A percentile compares a stretch with the other conserved stretches of the same genome.
Conservation (phyloP, 2,329 filamentous ascomycete species). For the Byssoonygena ceratinophila region DNA sequence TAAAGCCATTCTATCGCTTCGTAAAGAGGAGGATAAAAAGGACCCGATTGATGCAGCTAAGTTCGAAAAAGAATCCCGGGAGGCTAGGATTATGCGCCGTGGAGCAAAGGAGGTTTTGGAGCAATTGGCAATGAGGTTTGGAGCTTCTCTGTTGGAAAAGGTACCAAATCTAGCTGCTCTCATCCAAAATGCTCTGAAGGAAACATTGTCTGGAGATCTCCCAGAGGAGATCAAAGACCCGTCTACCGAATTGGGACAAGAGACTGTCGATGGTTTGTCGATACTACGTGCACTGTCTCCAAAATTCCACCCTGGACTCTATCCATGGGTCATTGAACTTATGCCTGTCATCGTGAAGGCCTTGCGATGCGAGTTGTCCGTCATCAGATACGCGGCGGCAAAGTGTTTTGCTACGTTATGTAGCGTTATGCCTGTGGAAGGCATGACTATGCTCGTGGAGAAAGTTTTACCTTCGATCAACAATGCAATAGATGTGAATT, state of each 20-base stretch:
- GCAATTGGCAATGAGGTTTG: slow-evolving; percentile 71
- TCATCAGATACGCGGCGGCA: slow-evolving; percentile 90
- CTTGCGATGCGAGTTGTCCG: slow-evolving; percentile 75
- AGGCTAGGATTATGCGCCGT: slow-evolving; percentile 77
- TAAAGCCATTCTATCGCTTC: slow-evolving; percentile 76
- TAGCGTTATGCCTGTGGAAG: slow-evolving; percentile 88
- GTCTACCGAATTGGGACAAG: slow-evolving; percentile 68
- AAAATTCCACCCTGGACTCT: slow-evolving; percentile 65
- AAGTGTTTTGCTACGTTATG: slow-evolving; percentile 97
- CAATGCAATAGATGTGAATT: slow-evolving; percentile 78
- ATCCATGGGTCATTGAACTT: slow-evolving; percentile 70
- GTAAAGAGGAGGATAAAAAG: slow-evolving; percentile 91
- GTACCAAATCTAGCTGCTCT: slow-evolving; percentile 71
- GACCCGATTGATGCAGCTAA: slow-evolving; percentile 85
- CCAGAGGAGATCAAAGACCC: slow-evolving; percentile 64
- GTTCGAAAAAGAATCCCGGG: slow-evolving; percentile 79
- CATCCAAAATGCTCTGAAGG: slow-evolving; percentile 69
- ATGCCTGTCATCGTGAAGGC: slow-evolving; percentile 80
- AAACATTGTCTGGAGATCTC: slow-evolving; percentile 61
- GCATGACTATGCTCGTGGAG: slow-evolving; percentile 92
- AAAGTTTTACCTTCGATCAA: slow-evolving; percentile 84
- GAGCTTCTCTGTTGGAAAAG: slow-evolving; percentile 62
- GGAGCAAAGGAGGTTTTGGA: slow-evolving; percentile 92
- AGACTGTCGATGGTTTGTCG: slow-evolving; percentile 87
- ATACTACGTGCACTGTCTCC: slow-evolving; percentile 85